Conservation (phyloP, 1,284 basidiomycete genomes). For the Gymnopus androsaceus region DNA sequence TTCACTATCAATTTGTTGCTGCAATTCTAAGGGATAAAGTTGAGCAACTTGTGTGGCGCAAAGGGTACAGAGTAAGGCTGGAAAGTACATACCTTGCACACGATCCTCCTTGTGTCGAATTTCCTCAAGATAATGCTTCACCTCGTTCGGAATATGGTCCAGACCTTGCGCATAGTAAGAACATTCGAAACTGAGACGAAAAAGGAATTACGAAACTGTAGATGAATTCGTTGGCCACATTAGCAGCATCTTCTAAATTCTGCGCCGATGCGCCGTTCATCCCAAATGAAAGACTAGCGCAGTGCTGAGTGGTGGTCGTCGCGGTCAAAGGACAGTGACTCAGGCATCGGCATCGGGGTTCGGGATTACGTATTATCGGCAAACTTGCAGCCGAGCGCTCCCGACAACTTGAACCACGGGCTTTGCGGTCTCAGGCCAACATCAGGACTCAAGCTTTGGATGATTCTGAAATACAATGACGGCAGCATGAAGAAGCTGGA, state of each 20-base stretch:
- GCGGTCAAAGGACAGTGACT: no score
- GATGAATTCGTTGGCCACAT: slow-evolving; percentile 15
- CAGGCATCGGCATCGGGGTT: no score
- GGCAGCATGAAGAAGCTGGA: no score
- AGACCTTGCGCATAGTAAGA: slow-evolving; percentile 43
- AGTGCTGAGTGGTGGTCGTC: background rate
- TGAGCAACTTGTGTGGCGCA: no score
- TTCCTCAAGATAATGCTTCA: slow-evolving; percentile 70
- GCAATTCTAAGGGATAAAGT: slow-evolving; percentile 35
- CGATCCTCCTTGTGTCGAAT: slow-evolving; percentile 61
- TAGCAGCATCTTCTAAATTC: slow-evolving; percentile 17
- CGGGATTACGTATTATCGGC: no score
- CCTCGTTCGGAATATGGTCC: slow-evolving; percentile 76
- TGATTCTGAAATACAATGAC: no score
- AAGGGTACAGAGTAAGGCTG: background rate
- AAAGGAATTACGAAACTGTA: slow-evolving; percentile 8
- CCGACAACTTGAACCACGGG: no score
- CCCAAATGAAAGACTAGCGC: background rate
- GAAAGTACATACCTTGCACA: slow-evolving; percentile 43
- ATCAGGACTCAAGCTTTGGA: no score
- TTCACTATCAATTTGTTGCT: slow-evolving; percentile 61
- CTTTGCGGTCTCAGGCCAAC: no score
- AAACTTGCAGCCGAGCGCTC: no score
- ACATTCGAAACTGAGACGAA: background rate
- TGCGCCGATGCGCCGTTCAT: slow-evolving; percentile 6